These are phyloP conservation scores for Barnettozyma wickerhamii DNA, from an alignment of 805 yeast species.

Conservation along the genomic window DNA sequence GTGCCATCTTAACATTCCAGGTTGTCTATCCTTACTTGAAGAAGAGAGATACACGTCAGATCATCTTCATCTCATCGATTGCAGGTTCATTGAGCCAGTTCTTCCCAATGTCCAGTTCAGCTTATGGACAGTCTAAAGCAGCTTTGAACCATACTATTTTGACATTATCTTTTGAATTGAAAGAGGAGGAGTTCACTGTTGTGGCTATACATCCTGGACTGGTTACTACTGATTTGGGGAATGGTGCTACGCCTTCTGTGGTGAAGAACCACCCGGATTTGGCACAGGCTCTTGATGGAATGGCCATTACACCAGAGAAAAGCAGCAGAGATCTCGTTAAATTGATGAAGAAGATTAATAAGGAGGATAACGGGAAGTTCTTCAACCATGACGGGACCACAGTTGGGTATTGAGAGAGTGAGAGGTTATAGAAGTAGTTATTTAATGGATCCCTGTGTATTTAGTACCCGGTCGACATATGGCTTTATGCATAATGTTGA, in stretches of 20 bases:
- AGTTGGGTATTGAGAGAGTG: no score
- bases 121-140: no score
- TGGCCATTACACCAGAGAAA: constrained; percentile 23
- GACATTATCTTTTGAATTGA: constrained; percentile 26
- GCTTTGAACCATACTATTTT: constrained; percentile 31
- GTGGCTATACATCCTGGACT: constrained; percentile 37
- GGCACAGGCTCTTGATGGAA: neutral
- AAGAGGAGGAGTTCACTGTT: constrained; percentile 25
- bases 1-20: constrained; percentile 8
- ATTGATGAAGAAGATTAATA: constrained; percentile 19
- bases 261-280: neutral
- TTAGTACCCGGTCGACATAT: no score
- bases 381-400: constrained; percentile 26
- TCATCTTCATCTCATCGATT: constrained; percentile 26
- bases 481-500: no score
- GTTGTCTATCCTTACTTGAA: constrained; percentile 14
- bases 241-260: neutral
- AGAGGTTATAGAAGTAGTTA: no score
- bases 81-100: constrained; percentile 19
- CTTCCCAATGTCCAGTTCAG: constrained; percentile 18
- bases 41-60: constrained; percentile 18
- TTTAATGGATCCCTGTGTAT: no score
- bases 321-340: constrained; percentile 21
- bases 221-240: constrained; percentile 33
- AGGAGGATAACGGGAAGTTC: constrained; percentile 27